Percentiles rank a stretch among this genome's conserved stretches.
Evolutionary conservation across 441 rosid species (phyloP).

Genomic region (Metrosideros polymorpha): DNA sequence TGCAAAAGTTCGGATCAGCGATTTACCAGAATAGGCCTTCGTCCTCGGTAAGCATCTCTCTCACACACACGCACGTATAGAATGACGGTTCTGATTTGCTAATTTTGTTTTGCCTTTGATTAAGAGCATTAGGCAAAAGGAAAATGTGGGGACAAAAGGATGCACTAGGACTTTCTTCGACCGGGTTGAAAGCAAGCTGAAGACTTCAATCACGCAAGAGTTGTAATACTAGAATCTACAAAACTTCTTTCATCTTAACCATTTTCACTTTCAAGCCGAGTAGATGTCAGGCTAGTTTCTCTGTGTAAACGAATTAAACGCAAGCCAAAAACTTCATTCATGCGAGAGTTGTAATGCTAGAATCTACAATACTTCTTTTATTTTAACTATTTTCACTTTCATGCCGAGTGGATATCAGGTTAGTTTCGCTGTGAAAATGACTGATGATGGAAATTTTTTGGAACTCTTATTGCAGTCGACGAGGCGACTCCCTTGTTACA

Average conservation of each 20-base stretch:
- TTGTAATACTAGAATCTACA: not conserved
- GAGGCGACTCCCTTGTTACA: not conserved
- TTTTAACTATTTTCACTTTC: not conserved
- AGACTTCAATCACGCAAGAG: not conserved
- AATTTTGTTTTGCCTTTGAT: not conserved
- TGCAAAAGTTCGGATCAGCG: not conserved
- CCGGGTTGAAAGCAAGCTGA: not conserved
- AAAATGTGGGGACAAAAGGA: not conserved
- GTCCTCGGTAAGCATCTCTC: not conserved
- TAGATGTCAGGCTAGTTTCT: no score
- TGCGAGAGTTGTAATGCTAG: not conserved
- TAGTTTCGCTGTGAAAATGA: not conserved
- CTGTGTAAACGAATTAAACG: no score
- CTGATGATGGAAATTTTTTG: not conserved
- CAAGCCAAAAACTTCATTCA: not conserved
- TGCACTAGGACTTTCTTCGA: not conserved
- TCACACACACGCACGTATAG: fast-evolving
- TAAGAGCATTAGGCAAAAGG: not conserved
- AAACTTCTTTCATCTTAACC: no score
- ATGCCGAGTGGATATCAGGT: not conserved
- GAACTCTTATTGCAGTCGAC: not conserved
- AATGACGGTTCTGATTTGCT: not conserved
- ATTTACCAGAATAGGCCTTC: not conserved
- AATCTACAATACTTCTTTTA: not conserved
- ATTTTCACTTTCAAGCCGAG: no score